Conservation (phyloP, 495 filamentous ascomycete species). For the Daldinia decipiens region DNA sequence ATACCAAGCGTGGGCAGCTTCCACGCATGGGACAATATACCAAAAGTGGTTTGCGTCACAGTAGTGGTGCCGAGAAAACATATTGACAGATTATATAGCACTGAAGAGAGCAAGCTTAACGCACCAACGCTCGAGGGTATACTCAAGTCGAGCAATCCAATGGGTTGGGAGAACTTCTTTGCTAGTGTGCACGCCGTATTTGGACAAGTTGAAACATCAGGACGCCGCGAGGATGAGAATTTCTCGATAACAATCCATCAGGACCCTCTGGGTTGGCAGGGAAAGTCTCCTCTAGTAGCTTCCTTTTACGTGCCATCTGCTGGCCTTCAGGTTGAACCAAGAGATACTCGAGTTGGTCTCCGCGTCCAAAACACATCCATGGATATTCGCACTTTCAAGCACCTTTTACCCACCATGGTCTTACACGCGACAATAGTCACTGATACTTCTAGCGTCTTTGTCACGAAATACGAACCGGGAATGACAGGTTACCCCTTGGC, state of each 20-base stretch:
- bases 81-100: conserved; percentile 37
- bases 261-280: conserved; percentile 49
- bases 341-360: conserved; percentile 39
- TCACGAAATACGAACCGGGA: conserved; percentile 46
- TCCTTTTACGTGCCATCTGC: conserved; percentile 52
- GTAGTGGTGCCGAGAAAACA: conserved; percentile 47
- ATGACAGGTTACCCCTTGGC: conserved; percentile 33
- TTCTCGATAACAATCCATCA: conserved; percentile 43
- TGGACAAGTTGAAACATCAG: conserved; percentile 43
- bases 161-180: conserved; percentile 43
- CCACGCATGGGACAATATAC: conserved; percentile 47
- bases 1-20: conserved; percentile 31
- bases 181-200: conserved; percentile 50
- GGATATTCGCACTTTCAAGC: conserved; percentile 15
- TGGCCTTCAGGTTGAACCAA: conserved; percentile 43
- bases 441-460: conserved; percentile 46
- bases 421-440: conserved; percentile 43
- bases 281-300: conserved; percentile 52
- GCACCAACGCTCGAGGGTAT: conserved; percentile 45
- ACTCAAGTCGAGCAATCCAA: conserved; percentile 23
- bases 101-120: conserved; percentile 22
- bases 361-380: conserved; percentile 23
- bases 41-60: conserved; percentile 52
- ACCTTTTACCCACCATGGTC: conserved; percentile 33
- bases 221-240: conserved; percentile 39